phyloP scores from a whole-genome alignment of 2,329 filamentous ascomycete genomes.

The Cytospora leucostoma region DNA sequence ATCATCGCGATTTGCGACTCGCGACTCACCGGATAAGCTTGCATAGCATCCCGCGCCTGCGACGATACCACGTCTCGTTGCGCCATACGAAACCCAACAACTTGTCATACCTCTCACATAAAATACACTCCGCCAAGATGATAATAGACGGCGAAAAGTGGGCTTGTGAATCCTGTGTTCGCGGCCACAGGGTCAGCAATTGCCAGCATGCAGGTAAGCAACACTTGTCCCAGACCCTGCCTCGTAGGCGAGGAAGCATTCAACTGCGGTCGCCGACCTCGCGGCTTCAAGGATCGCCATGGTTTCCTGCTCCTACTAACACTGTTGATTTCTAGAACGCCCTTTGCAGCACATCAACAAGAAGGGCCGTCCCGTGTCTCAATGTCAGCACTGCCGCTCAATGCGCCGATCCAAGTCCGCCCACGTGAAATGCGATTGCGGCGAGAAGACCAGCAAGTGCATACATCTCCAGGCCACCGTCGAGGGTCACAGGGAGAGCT shows the following conservation, averaged over 20 bases:
- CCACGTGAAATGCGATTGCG: constrained; percentile 96
- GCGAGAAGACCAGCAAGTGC: constrained; percentile 81
- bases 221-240: constrained; percentile 30
- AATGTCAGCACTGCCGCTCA: constrained; percentile 94
- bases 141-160: constrained; percentile 95
- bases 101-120: neutral
- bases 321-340: constrained; percentile 63
- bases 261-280: neutral
- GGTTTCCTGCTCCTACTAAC: constrained; percentile 16
- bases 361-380: constrained; percentile 94
- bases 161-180: constrained; percentile 96
- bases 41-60: constrained; percentile 5
- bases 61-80: neutral
- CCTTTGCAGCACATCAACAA: constrained; percentile 94
- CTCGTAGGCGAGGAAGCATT: neutral
- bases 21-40: constrained; percentile 9
- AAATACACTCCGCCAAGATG: constrained; percentile 51
- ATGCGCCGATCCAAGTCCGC: constrained; percentile 95
- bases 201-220: constrained; percentile 91
- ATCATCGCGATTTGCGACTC: constrained; percentile 4
- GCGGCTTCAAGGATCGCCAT: neutral
- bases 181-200: constrained; percentile 97
- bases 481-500: constrained; percentile 64
- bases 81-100: neutral
- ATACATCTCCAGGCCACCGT: constrained; percentile 58